Percentiles rank a stretch among this genome's conserved stretches.
Conservation (phyloP, 495 filamentous ascomycete species). For the Hypoxylon fuscum region DNA sequence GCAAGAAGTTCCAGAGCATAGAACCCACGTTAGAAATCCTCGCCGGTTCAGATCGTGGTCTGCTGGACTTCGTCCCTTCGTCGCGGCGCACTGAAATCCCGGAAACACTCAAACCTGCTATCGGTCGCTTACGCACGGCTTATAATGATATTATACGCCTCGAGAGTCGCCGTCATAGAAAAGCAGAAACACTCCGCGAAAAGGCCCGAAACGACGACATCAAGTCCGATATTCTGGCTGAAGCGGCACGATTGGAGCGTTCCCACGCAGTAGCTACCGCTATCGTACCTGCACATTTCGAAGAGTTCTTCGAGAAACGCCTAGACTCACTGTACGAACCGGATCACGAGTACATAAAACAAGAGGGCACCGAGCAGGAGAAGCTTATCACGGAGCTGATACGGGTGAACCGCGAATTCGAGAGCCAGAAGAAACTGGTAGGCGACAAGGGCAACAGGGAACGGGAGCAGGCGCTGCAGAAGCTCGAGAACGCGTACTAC, state of each 20-base stretch:
- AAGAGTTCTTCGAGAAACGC: constrained; percentile 85
- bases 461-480: constrained; percentile 85
- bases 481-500: constrained; percentile 88
- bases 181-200: constrained; percentile 76
- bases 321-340: constrained; percentile 77
- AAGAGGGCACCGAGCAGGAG: constrained; percentile 81
- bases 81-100: constrained; percentile 80
- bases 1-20: constrained; percentile 78
- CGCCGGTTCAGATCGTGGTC: constrained; percentile 76
- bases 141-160: constrained; percentile 85
- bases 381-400: constrained; percentile 71
- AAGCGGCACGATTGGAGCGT: constrained; percentile 85
- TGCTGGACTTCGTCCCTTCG: constrained; percentile 89
- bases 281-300: constrained; percentile 88
- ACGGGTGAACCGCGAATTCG: constrained; percentile 81
- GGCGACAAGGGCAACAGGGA: constrained; percentile 80
- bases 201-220: constrained; percentile 91
- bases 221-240: constrained; percentile 78
- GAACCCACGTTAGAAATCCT: constrained; percentile 78
- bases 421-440: constrained; percentile 66
- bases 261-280: constrained; percentile 79
- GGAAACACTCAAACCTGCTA: constrained; percentile 79
- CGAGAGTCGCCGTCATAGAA: constrained; percentile 77
- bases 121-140: constrained; percentile 73
- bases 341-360: constrained; percentile 72